A percentile compares a stretch with the other conserved stretches of the same genome.
phyloP scores from a whole-genome alignment of 1,284 basidiomycete species.

The Retiboletus flavoniger region DNA sequence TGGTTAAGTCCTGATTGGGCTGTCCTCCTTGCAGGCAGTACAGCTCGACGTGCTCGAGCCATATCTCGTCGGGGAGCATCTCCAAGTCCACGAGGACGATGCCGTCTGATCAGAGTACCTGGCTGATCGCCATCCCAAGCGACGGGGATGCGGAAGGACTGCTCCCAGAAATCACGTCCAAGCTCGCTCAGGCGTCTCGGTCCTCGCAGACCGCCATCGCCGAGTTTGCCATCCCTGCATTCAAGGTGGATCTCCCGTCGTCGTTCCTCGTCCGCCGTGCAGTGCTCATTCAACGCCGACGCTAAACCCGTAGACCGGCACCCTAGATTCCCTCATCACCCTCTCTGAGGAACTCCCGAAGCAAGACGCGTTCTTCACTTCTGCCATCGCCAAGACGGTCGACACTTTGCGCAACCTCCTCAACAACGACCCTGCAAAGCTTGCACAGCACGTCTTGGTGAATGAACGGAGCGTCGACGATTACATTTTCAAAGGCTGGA shows the following conservation, averaged over 20 bases:
- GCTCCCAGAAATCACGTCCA: conserved; percentile 59
- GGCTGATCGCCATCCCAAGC: conserved; percentile 73
- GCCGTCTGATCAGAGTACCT: conserved; percentile 86
- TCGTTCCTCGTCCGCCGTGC: background rate
- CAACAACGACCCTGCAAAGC: conserved; percentile 84
- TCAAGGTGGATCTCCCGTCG: conserved; percentile 57
- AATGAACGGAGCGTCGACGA: conserved; percentile 82
- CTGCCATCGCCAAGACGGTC: conserved; percentile 87
- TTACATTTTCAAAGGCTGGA: conserved; percentile 78
- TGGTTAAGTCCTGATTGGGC: conserved; percentile 22
- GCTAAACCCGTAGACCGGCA: conserved; percentile 73
- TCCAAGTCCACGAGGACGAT: conserved; percentile 31
- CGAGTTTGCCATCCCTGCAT: conserved; percentile 66
- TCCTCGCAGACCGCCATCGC: conserved; percentile 47
- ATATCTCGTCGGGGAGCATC: conserved; percentile 4
- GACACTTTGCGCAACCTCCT: conserved; percentile 91
- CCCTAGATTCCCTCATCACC: conserved; percentile 85
- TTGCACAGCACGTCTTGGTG: conserved; percentile 81
- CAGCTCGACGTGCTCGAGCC: background rate
- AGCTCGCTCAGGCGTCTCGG: conserved; percentile 56
- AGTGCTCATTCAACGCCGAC: conserved; percentile 16
- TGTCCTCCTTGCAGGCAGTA: background rate
- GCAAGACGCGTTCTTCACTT: conserved; percentile 86
- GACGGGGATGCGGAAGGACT: conserved; percentile 74
- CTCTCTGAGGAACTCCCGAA: conserved; percentile 94